Base-by-base conservation (phyloP, 2,329 filamentous ascomycete species). In the Alternaria panax region DNA sequence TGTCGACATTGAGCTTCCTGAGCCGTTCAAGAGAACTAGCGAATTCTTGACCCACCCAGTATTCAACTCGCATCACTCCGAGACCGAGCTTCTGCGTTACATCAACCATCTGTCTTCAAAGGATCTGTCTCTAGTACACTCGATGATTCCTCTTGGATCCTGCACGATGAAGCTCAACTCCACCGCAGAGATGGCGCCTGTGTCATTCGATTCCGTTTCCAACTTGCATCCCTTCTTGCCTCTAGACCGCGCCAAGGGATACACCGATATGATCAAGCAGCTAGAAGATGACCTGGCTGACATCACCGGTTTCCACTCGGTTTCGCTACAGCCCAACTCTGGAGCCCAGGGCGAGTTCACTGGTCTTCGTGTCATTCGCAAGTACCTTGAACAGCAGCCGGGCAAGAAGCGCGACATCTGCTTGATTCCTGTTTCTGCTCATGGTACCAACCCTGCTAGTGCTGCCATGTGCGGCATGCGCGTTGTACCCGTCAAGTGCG, bases 91-190 rank as follows among this genome's bases (percentile, higher is more conserved):
- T 70, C 84, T 98, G 51, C 90, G 94, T 42, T 98, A 98, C 80
- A 97, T 98, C 70, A 86, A 94, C 75, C 92, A 97, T 75, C 84
- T 98, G 5, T 91, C 96, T 77, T 96, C 93, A 51, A 97, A 96
- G 82, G 94, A 98, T 75, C 82, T 98, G 14, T 97, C 94, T 1
- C 85, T 97, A 5, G 92, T 93, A 2, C 94, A 98, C 81, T 97
- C 93, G 16, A 98, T 98, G 94, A 98, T 98, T 62, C 93, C 94
- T 2, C 86, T 98, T 1, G 94, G 94, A 20, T 97, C 94, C 1
- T 98, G 94, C 83, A 98, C 94, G 14, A 98, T 98, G 94, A 98
- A 98, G 84, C 88, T 97, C 53, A 97, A 97, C 77, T 92, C 91
- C 41, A 95, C 93, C 3, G 92, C 92, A 0, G 92, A 97, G 81